Conservation (phyloP, 2,329 filamentous ascomycete genomes). For the Fusarium phyllophilum region DNA sequence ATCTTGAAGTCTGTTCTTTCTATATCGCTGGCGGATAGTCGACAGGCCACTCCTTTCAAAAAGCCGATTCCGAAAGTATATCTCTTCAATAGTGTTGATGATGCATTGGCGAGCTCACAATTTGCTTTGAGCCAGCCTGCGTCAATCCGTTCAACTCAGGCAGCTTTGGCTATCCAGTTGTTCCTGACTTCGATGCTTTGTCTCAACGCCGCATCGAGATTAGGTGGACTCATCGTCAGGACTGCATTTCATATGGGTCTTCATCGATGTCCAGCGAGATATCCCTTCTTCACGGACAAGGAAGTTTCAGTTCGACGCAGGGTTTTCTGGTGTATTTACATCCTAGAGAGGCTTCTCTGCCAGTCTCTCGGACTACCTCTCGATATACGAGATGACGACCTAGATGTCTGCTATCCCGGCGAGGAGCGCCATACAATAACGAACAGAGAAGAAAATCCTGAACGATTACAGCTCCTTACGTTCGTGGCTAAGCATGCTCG, state of each 20-base stretch:
- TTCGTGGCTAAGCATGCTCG: constrained; percentile 59
- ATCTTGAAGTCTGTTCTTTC: constrained; percentile 57
- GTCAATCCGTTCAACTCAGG: constrained; percentile 59
- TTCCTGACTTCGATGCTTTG: constrained; percentile 66
- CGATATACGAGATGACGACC: constrained; percentile 65
- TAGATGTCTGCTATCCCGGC: constrained; percentile 66
- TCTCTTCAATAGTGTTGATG: constrained; percentile 60
- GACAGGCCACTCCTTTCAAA: constrained; percentile 50
- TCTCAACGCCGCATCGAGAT: constrained; percentile 65
- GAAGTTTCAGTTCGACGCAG: constrained; percentile 61
- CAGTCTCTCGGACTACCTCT: constrained; percentile 66
- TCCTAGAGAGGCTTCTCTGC: constrained; percentile 63
- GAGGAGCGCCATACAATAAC: constrained; percentile 55
- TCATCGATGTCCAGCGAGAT: constrained; percentile 66
- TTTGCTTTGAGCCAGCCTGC: constrained; percentile 58
- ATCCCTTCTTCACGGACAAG: constrained; percentile 57
- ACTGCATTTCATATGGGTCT: constrained; percentile 67
- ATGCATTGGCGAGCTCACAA: constrained; percentile 61
- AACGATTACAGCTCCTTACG: constrained; percentile 50
- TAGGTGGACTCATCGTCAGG: constrained; percentile 64
- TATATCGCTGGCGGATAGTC: constrained; percentile 63
- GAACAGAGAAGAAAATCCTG: constrained; percentile 25
- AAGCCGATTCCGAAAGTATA: constrained; percentile 54
- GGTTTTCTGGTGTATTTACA: constrained; percentile 68
- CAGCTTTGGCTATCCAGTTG: constrained; percentile 62